These are phyloP conservation scores for Babesia divergens DNA, from an alignment of 169 alveolate species.

Conservation along the genomic window DNA sequence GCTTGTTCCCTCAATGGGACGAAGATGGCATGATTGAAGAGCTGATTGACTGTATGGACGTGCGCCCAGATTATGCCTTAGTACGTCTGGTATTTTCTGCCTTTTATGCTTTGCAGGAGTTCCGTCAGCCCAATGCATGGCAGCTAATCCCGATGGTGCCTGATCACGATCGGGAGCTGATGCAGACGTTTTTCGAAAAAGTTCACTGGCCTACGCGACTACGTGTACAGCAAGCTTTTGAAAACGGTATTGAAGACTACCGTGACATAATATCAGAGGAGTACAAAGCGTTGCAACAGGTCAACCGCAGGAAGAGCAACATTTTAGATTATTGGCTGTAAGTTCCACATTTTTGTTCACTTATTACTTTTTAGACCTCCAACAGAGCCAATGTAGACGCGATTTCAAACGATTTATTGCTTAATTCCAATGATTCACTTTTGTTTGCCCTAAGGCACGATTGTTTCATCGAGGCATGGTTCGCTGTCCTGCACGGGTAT, in stretches of 20 bases:
- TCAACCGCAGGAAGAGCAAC: constrained; percentile 22
- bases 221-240: constrained; percentile 73
- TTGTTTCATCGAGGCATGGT: not conserved
- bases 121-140: constrained; percentile 55
- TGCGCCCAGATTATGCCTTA: constrained; percentile 62
- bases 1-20: constrained; percentile 74
- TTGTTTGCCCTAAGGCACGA: too few species aligned
- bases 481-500: too few species aligned
- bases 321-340: constrained; percentile 57
- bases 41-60: constrained; percentile 68
- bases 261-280: constrained; percentile 64
- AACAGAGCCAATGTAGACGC: not conserved
- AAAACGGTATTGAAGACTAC: constrained; percentile 70
- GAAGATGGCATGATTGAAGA: constrained; percentile 74
- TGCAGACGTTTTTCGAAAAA: constrained; percentile 28
- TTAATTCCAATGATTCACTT: too few species aligned
- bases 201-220: constrained; percentile 78
- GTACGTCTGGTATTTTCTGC: not conserved
- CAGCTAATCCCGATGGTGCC: constrained; percentile 54
- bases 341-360: not conserved
- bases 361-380: not conserved
- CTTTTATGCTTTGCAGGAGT: constrained; percentile 31
- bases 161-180: constrained; percentile 41
- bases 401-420: too few species aligned
- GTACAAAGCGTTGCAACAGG: constrained; percentile 40